Evolutionary conservation across 257 asterid genomes (phyloP).

Genomic region (Apocynum venetum): DNA sequence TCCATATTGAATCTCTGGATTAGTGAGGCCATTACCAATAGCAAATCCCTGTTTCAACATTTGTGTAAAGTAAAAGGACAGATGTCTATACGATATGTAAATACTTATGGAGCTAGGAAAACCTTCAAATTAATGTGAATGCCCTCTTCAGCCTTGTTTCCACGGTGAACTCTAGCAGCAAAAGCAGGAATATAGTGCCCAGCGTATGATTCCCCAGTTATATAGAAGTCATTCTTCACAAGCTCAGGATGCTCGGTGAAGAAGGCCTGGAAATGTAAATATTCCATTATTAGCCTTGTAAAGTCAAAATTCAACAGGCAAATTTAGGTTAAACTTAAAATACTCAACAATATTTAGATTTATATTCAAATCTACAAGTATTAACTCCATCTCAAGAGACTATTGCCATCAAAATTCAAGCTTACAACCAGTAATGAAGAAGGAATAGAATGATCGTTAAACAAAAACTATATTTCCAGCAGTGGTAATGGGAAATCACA

Average conservation of each 20-base stretch:
- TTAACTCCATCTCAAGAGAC: background rate
- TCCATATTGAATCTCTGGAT: slow-evolving; percentile 83
- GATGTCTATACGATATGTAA: background rate
- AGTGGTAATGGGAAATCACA: background rate
- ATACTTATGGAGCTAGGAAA: slow-evolving; percentile 12
- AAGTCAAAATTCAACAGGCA: background rate
- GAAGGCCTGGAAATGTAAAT: slow-evolving; percentile 53
- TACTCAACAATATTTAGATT: background rate
- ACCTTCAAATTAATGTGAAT: slow-evolving; percentile 81
- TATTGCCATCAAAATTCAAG: background rate
- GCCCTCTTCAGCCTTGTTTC: slow-evolving; percentile 84
- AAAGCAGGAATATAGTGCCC: slow-evolving; percentile 96
- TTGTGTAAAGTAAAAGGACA: slow-evolving; percentile 23
- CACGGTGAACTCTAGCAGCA: slow-evolving; percentile 83
- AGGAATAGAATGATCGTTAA: background rate
- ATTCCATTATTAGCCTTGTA: background rate
- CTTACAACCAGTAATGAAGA: background rate
- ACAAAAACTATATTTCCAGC: background rate
- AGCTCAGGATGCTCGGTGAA: slow-evolving; percentile 80
- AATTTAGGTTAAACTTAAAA: background rate
- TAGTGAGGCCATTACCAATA: slow-evolving; percentile 92
- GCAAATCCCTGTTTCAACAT: slow-evolving; percentile 70
- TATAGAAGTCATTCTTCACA: slow-evolving; percentile 74
- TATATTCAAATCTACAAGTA: background rate
- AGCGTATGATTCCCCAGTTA: slow-evolving; percentile 95